Conservation (phyloP, 2,329 filamentous ascomycete genomes). For the Botrytis galanthina region DNA sequence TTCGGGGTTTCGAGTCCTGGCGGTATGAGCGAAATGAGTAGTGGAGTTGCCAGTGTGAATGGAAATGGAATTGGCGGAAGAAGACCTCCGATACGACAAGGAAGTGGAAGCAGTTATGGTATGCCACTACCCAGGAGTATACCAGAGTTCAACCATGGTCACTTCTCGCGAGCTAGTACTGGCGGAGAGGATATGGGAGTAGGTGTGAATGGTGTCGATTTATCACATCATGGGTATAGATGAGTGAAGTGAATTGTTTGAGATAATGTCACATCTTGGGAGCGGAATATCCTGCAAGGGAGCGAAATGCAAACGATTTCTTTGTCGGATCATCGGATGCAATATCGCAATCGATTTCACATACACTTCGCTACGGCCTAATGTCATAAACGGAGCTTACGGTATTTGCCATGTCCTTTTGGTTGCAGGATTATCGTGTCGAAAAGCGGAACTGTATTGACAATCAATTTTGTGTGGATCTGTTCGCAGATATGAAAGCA, state of each 20-base stretch:
- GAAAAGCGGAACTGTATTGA: neutral
- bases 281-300: neutral
- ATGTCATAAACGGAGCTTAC: neutral
- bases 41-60: slow-evolving; percentile 9
- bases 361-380: neutral
- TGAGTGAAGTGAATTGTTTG: neutral
- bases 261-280: neutral
- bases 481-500: neutral
- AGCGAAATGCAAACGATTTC: neutral
- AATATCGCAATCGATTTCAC: neutral
- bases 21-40: slow-evolving; percentile 14
- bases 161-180: slow-evolving; percentile 4
- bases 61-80: slow-evolving; percentile 15
- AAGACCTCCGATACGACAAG: slow-evolving; percentile 18
- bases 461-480: neutral
- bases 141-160: slow-evolving; percentile 18
- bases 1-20: slow-evolving; percentile 8
- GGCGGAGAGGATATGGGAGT: slow-evolving; percentile 10
- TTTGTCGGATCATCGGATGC: neutral
- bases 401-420: neutral
- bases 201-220: slow-evolving; percentile 5
- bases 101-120: slow-evolving; percentile 19
- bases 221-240: neutral
- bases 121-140: slow-evolving; percentile 19
- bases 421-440: neutral